Base-by-base conservation (phyloP, 495 filamentous ascomycete genomes). In the Penicillium pulvis region DNA sequence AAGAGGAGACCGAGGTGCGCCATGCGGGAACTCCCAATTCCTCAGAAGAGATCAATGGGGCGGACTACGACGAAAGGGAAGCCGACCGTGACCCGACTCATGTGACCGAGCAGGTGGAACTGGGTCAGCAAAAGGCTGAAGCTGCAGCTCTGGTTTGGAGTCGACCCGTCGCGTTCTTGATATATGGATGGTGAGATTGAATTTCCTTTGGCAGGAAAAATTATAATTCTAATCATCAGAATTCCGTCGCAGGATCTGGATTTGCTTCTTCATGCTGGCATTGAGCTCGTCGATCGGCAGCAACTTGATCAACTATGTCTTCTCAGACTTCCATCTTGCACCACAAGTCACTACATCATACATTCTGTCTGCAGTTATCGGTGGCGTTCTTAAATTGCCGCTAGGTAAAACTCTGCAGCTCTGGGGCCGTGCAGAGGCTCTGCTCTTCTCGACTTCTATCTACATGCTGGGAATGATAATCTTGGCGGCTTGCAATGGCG, bases 361-460 rank as follows among this genome's bases (percentile, higher is more conserved):
- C 45, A 72, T 79, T 47, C 39, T 79, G 11, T 57, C 72, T 19
- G 73, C 60, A 66, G 83, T 90, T 50, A 81, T 90, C 55, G 83
- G 82, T 53, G 88, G 87, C 47, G 75, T 90, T 33, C 64, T 82
- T n/a, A 87, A 87, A 60, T 73, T 90, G n/a, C 81, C 87, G 6
- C 70, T 88, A 12, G 87, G 85, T 33, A 89, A 89, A 65, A 77
- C 88, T 30, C 69, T 90, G 51, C 87, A 90, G 65, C 73, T 87
- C 26, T 90, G 83, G 80, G 88, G 88, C 42, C 66, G 84, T 62
- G 59, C 81, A 59, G 72, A 83, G 59, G 80, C 74, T 30, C 83
- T 87, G 57, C 75, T 74, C 9, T 51, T 81, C 45, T 72, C 75
- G 39, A 64, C 75, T 0, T 30, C 55, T 1, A 48, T 81, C 16